Percentiles rank a stretch among this genome's conserved stretches.
Conservation (phyloP, 768 basidiomycete genomes). For the Candolleomyces eurysporus region DNA sequence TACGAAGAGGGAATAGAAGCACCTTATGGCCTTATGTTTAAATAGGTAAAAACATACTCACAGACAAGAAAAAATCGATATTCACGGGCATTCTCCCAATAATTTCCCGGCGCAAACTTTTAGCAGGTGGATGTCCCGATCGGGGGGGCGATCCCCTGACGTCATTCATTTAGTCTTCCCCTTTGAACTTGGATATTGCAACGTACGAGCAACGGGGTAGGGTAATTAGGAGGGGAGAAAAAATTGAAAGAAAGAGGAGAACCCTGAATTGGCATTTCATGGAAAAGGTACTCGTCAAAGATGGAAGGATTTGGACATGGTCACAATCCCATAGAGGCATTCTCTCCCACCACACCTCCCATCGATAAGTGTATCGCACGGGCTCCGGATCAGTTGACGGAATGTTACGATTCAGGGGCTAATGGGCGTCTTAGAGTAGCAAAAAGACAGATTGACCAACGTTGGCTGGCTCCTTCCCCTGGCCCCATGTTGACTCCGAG, state of each 20-base stretch:
- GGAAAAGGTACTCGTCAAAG: background rate
- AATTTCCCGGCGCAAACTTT: background rate
- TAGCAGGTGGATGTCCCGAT: background rate
- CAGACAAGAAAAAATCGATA: background rate
- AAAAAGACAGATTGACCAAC: no score
- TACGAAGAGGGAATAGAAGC: background rate
- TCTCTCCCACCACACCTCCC: background rate
- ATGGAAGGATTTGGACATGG: background rate
- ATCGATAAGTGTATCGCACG: no score
- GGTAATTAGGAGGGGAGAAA: background rate
- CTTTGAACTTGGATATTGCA: background rate
- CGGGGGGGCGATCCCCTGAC: background rate
- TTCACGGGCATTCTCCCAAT: background rate
- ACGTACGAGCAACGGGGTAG: background rate
- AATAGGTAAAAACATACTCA: background rate
- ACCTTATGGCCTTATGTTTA: slow-evolving; percentile 2
- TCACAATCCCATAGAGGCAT: background rate
- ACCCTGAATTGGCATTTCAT: background rate
- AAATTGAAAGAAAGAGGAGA: no score
- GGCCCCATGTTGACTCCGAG: no score
- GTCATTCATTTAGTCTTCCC: background rate
- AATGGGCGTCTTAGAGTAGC: no score
- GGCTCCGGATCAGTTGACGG: no score
- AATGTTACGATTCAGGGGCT: no score
- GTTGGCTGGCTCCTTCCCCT: no score